A percentile compares a stretch with the other conserved stretches of the same genome.
Evolutionary conservation across 805 yeast species (phyloP).

Genomic region (Ogataea neopini): DNA sequence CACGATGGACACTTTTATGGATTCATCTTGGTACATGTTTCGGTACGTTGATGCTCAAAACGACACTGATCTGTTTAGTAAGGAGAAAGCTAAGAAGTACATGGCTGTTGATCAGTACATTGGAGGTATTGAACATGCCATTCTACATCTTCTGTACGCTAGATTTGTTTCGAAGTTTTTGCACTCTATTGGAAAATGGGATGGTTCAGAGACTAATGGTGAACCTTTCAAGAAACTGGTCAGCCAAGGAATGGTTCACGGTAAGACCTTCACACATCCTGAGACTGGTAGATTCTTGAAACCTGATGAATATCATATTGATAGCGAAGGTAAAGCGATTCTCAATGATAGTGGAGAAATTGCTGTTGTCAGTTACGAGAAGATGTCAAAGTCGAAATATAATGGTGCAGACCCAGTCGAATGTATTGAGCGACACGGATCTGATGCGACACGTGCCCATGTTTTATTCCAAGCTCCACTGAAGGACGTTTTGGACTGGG

Average conservation of each 20-base stretch:
- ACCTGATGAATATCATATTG: constrained; percentile 66
- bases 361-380: constrained; percentile 70
- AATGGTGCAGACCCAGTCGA: constrained; percentile 91
- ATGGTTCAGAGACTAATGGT: constrained; percentile 53
- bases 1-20: constrained; percentile 98
- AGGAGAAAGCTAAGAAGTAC: constrained; percentile 45
- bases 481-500: constrained; percentile 83
- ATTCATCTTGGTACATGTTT: constrained; percentile 95
- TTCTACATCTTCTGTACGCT: constrained; percentile 82
- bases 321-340: constrained; percentile 42
- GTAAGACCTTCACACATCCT: constrained; percentile 78
- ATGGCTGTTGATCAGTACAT: constrained; percentile 89
- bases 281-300: constrained; percentile 70
- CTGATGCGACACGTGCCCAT: constrained; percentile 94
- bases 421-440: constrained; percentile 77
- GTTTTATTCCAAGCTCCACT: constrained; percentile 91
- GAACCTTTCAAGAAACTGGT: constrained; percentile 83
- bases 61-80: constrained; percentile 49
- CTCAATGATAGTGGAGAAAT: constrained; percentile 49
- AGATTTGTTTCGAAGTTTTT: constrained; percentile 84
- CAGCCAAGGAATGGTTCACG: constrained; percentile 99
- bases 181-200: constrained; percentile 66
- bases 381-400: constrained; percentile 95
- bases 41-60: constrained; percentile 80
- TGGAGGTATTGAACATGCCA: constrained; percentile 98